Evolutionary conservation across 352 stramenopile genomes (phyloP).

Genomic region (Phytophthora hibernalis): DNA sequence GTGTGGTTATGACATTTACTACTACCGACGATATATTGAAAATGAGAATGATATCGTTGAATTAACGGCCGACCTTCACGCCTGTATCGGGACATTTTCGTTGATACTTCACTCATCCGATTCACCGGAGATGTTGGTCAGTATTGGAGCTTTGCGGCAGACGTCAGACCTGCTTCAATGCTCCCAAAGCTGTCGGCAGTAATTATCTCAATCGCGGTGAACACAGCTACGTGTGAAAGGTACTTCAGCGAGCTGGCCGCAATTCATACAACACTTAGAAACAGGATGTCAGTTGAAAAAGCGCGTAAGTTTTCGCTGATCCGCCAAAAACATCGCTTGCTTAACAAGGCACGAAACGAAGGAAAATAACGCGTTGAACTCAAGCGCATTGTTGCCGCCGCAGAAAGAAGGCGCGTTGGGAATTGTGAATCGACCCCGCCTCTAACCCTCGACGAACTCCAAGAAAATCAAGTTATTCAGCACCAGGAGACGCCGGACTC

Average conservation of each 20-base stretch:
- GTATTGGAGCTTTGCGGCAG: no score
- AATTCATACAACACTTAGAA: not conserved
- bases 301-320: slow-evolving; percentile 3
- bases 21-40: not conserved
- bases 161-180: not conserved
- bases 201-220: not conserved
- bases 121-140: slow-evolving; percentile 9
- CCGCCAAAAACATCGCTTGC: not conserved
- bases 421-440: no score
- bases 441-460: no score
- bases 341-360: not conserved
- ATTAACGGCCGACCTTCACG: slow-evolving; percentile 19
- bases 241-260: no score
- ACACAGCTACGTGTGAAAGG: no score
- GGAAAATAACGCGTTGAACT: not conserved
- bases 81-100: slow-evolving; percentile 9
- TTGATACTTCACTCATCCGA: not conserved
- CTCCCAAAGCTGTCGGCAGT: slow-evolving; percentile 5
- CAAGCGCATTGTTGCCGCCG: no score
- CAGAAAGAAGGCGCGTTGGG: no score
- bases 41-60: not conserved
- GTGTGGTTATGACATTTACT: slow-evolving; percentile 9
- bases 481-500: no score
- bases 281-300: slow-evolving; percentile 1
- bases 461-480: no score